Percentiles rank a stretch among this genome's conserved stretches.
Evolutionary conservation across 116 monocot genomes (phyloP).

Genomic region (Posidonia oceanica): DNA sequence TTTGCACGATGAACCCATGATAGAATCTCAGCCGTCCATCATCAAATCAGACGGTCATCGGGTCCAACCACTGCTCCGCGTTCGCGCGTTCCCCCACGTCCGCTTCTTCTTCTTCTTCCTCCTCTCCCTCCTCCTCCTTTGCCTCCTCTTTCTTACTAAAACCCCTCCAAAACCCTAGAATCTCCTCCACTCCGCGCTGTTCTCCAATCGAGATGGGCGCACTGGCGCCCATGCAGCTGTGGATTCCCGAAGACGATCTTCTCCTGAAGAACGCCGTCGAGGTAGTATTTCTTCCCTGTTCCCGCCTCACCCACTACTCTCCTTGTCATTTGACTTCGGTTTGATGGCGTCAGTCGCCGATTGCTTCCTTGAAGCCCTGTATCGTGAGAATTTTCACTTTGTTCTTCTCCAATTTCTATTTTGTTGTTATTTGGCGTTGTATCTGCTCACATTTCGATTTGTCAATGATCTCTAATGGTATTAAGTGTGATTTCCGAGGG

Average conservation of each 20-base stretch:
- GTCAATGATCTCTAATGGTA: background rate
- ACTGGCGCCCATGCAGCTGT: slow-evolving; percentile 24
- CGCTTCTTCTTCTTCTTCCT: background rate
- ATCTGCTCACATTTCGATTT: background rate
- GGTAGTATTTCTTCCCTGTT: slow-evolving; percentile 19
- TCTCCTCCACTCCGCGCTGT: background rate
- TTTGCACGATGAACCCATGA: no score
- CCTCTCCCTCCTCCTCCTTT: background rate
- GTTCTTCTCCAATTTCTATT: background rate
- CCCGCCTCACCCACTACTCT: background rate
- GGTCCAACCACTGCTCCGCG: no score
- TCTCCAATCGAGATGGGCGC: slow-evolving; percentile 31
- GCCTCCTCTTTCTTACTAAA: background rate
- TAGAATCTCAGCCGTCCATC: background rate
- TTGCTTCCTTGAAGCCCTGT: background rate
- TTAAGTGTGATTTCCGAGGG: no score
- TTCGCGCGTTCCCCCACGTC: background rate
- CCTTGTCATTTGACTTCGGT: background rate
- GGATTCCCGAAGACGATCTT: slow-evolving; percentile 78
- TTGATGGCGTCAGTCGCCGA: background rate
- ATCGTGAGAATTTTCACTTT: background rate
- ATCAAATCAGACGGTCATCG: background rate
- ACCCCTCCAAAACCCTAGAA: slow-evolving; percentile 2
- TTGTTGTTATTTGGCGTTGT: background rate
- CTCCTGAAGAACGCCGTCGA: slow-evolving; percentile 88